Base-by-base conservation (phyloP, 2,329 filamentous ascomycete genomes). In the Botrytis squamosa region DNA sequence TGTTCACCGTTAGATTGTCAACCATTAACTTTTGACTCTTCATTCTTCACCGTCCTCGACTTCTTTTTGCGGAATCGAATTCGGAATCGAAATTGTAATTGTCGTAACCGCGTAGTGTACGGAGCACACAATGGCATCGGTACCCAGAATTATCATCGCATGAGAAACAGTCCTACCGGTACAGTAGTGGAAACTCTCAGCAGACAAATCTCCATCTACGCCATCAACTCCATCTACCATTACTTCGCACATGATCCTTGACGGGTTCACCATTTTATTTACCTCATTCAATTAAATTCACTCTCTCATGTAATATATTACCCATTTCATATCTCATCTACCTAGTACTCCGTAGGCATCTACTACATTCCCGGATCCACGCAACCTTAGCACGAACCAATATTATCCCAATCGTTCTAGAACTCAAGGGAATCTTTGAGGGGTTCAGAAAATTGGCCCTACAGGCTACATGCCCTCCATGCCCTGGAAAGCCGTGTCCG, bases 401-500 rank as follows among this genome's bases (percentile, higher is more conserved):
- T 65, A 46, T 65, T 7, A 33, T 59, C 57, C 29, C n/a, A 42
- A 29, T 44, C 25, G 64, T 36, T 67, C 64, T 67, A 67, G 64
- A 67, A 67, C 64, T n/a, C 36, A 12, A 49, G 49, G 22, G 62
- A 64, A 67, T 33, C 20, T 25, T 67, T 18, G 64, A 52, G 33
- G 64, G 64, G 33, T 38, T 36, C 3, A 36, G 33, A 67, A 57
- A 29, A n/a, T 18, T 66, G 44, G 44, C 44, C 64, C 64, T 49
- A 12, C 14, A 65, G 42, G 12, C 29, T 65, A n/a, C 4, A 40
- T 44, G 62, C 25, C 55, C 29, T 59, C 10, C 29, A 33, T 7
- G 10, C 5, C 18, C 18, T 22, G 9, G 42, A 66, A 25, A 33
- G 2, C 20, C 29, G 3, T 36, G 44, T 33, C 42, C n/a, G 29